These are phyloP conservation scores for Posidonia oceanica DNA, from an alignment of 116 monocot species.

Conservation along the genomic window DNA sequence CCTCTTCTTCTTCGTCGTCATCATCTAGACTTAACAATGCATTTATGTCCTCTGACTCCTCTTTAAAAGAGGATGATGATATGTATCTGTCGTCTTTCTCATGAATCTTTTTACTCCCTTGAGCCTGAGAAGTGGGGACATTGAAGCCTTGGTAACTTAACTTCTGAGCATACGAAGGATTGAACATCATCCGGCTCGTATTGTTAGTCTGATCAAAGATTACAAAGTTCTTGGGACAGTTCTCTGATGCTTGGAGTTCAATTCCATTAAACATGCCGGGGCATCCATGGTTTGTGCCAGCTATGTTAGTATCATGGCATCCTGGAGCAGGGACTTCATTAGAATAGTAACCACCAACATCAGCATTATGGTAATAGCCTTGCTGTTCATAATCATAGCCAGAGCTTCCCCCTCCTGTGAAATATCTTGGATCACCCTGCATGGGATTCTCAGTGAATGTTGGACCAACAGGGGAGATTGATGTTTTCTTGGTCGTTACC, in stretches of 20 bases:
- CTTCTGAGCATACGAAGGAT: slow-evolving; percentile 42
- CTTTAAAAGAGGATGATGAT: slow-evolving; percentile 35
- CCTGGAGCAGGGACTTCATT: slow-evolving; percentile 12
- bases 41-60: slow-evolving; percentile 65
- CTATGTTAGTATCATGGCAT: slow-evolving; percentile 6
- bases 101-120: slow-evolving; percentile 11
- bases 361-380: slow-evolving; percentile 4
- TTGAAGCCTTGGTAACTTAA: slow-evolving; percentile 1
- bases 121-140: background rate
- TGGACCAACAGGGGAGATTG: background rate
- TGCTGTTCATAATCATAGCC: slow-evolving; percentile 1
- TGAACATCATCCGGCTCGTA: slow-evolving; percentile 37
- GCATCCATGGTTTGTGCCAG: slow-evolving; percentile 6
- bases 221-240: slow-evolving; percentile 50
- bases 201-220: slow-evolving; percentile 54
- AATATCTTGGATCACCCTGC: slow-evolving; percentile 38
- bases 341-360: slow-evolving; percentile 10
- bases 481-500: background rate
- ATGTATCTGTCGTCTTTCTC: slow-evolving; percentile 18
- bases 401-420: slow-evolving; percentile 9
- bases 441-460: slow-evolving; percentile 9
- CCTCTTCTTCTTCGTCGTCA: slow-evolving; percentile 29
- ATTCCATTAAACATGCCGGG: slow-evolving; percentile 13
- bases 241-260: slow-evolving; percentile 35
- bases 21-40: slow-evolving; percentile 44